Evolutionary conservation across 2,329 filamentous ascomycete genomes (phyloP).

Genomic region (Cytospora piceae): DNA sequence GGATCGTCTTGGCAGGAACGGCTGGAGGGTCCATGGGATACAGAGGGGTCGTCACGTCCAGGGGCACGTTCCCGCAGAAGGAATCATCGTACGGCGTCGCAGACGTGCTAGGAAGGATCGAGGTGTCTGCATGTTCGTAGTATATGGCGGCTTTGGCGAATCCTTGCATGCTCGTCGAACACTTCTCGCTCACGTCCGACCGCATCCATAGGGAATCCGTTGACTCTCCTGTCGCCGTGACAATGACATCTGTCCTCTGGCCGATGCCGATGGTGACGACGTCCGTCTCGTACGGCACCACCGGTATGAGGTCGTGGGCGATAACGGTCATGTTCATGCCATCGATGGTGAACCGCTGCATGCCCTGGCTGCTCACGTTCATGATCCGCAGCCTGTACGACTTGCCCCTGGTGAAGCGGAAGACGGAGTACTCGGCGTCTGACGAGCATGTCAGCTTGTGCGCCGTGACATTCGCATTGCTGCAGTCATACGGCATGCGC

Average conservation of each 20-base stretch:
- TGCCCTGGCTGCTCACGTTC: slow-evolving; percentile 4
- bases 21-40: no score
- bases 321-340: slow-evolving; percentile 24
- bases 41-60: no score
- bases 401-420: slow-evolving; percentile 10
- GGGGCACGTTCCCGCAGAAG: no score
- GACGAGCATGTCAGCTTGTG: slow-evolving; percentile 4
- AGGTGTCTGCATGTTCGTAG: background rate
- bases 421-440: background rate
- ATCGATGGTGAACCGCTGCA: slow-evolving; percentile 18
- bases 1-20: no score
- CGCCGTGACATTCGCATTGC: background rate
- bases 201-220: slow-evolving; percentile 21
- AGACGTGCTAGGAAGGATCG: background rate
- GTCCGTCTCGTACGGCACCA: slow-evolving; percentile 19
- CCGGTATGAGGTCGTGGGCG: slow-evolving; percentile 14
- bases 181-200: slow-evolving; percentile 6
- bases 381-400: slow-evolving; percentile 20
- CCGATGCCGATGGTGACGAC: slow-evolving; percentile 17
- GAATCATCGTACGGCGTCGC: no score
- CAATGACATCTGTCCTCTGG: slow-evolving; percentile 19
- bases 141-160: slow-evolving; percentile 12
- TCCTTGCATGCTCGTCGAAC: slow-evolving; percentile 11
- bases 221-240: background rate
- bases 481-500: slow-evolving; percentile 10